phyloP scores from a whole-genome alignment of 345 rosid genomes.

The Punica granatum region DNA sequence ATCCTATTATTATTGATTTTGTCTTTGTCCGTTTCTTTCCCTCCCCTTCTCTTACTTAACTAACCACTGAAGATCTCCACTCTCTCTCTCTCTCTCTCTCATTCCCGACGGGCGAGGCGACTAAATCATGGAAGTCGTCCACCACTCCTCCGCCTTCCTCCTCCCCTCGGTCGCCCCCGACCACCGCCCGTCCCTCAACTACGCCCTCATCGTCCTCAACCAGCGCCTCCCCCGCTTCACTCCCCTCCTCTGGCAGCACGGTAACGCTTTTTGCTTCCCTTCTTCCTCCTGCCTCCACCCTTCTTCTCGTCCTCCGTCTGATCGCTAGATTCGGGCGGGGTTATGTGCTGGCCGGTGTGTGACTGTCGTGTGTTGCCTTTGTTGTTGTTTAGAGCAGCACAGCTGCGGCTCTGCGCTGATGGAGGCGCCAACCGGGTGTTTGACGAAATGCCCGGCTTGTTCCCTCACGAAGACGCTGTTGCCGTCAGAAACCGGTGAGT shows the following conservation, averaged over 20 bases:
- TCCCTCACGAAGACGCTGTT: slow-evolving; percentile 49
- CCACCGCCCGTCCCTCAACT: slow-evolving; percentile 21
- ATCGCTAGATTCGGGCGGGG: neutral
- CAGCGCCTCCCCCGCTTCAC: slow-evolving; percentile 62
- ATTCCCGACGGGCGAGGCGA: slow-evolving; percentile 14
- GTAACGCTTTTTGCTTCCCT: slow-evolving; percentile 20
- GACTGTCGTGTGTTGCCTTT: neutral
- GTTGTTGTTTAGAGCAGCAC: slow-evolving; percentile 48
- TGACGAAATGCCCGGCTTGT: slow-evolving; percentile 72
- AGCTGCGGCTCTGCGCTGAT: slow-evolving; percentile 77
- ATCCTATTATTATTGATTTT: no score
- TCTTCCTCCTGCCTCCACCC: neutral
- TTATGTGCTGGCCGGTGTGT: neutral
- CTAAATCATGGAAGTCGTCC: slow-evolving; percentile 46
- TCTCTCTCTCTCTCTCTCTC: slow-evolving; percentile 7
- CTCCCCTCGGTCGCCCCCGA: slow-evolving; percentile 38
- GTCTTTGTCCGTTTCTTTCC: neutral
- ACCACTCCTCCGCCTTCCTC: slow-evolving; percentile 69
- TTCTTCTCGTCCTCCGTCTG: no score
- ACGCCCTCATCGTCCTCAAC: slow-evolving; percentile 67
- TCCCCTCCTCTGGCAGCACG: slow-evolving; percentile 82
- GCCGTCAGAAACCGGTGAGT: slow-evolving; percentile 52
- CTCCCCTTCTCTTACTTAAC: no score
- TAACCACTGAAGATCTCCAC: no score
- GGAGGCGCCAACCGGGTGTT: slow-evolving; percentile 95